A percentile compares a stretch with the other conserved stretches of the same genome.
phyloP scores from a whole-genome alignment of 805 yeast genomes.

The Lipomyces orientalis region DNA sequence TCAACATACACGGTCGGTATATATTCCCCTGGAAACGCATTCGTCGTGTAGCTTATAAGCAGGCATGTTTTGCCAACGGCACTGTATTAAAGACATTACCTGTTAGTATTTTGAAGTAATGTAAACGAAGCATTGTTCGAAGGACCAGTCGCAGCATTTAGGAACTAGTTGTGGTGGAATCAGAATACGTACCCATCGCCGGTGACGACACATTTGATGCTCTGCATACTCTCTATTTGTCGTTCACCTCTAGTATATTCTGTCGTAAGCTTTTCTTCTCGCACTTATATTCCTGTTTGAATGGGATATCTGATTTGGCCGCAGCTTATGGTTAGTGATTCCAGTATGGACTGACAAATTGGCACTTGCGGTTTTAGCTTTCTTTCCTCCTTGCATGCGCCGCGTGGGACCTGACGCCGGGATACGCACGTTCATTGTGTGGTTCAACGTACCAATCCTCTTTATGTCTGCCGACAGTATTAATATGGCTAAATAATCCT shows the following conservation, averaged over 20 bases:
- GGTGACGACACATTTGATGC: constrained; percentile 89
- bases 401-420: neutral
- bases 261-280: neutral
- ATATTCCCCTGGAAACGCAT: constrained; percentile 90
- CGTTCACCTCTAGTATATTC: neutral
- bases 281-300: neutral
- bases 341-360: neutral
- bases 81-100: constrained; percentile 43
- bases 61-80: constrained; percentile 95
- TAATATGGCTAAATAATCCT: neutral
- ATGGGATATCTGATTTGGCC: neutral
- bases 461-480: neutral
- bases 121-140: neutral
- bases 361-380: constrained; percentile 1
- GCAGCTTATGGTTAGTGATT: neutral
- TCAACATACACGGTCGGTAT: constrained; percentile 76
- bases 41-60: constrained; percentile 86
- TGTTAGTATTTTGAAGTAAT: neutral
- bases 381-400: constrained; percentile 1
- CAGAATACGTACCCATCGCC: constrained; percentile 72
- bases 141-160: neutral
- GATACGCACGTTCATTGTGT: neutral
- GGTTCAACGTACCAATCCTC: neutral
- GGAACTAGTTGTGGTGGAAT: neutral
- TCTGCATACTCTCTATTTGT: constrained; percentile 59